phyloP scores from a whole-genome alignment of 2,329 filamentous ascomycete genomes.

The Oidium heveae region DNA sequence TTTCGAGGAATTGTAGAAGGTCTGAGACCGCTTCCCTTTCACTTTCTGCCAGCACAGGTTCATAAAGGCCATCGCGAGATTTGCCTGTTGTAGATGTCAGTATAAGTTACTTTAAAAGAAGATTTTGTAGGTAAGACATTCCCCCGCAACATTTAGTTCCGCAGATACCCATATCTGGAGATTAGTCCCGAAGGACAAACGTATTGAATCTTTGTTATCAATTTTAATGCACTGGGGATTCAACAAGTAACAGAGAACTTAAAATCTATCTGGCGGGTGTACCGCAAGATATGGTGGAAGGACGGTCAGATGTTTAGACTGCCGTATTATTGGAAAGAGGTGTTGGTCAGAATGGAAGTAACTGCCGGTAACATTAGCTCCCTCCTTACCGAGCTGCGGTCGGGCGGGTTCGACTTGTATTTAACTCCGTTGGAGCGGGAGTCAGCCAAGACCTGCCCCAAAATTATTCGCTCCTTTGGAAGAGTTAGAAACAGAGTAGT shows the following conservation, averaged over 20 bases:
- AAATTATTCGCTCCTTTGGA: too few species aligned
- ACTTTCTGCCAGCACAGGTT: slow-evolving; percentile 76
- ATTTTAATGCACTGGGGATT: neutral
- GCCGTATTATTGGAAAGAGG: neutral
- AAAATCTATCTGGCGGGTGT: neutral
- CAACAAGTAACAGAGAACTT: neutral
- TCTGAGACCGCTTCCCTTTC: slow-evolving; percentile 94
- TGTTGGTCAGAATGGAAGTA: neutral
- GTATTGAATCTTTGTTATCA: neutral
- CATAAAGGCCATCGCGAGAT: slow-evolving; percentile 59
- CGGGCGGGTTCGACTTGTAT: neutral
- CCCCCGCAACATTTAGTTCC: slow-evolving; percentile 37
- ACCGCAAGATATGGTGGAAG: neutral
- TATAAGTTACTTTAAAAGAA: slow-evolving; percentile 4
- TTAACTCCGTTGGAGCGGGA: neutral
- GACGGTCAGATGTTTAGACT: neutral
- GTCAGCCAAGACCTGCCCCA: neutral
- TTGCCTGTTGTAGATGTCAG: slow-evolving; percentile 25
- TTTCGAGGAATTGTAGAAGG: slow-evolving; percentile 83
- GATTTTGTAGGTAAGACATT: slow-evolving; percentile 9
- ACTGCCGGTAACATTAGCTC: neutral
- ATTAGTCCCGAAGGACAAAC: slow-evolving; percentile 11
- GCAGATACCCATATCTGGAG: slow-evolving; percentile 31
- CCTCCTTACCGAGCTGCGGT: neutral
- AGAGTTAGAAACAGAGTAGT: too few species aligned